Conservation (phyloP, 1,284 basidiomycete species). For the Ganoderma sinense region DNA sequence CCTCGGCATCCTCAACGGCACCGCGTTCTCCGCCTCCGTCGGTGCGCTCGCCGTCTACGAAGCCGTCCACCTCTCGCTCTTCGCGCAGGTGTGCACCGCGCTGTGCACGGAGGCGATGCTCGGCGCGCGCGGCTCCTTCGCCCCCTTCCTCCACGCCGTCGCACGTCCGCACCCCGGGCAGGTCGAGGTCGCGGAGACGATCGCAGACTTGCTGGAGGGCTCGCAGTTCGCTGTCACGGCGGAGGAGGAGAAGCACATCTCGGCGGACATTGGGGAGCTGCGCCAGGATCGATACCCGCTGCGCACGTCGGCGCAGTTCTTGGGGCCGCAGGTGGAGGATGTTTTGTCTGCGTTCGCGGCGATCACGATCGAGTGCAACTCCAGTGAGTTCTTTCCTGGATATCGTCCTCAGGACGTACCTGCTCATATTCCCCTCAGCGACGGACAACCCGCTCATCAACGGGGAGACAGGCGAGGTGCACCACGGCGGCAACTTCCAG, state of each 20-base stretch:
- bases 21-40: conserved; percentile 78
- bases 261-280: conserved; percentile 74
- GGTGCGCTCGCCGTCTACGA: conserved; percentile 75
- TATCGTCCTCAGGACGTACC: too few species aligned
- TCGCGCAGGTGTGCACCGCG: conserved; percentile 83
- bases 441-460: conserved; percentile 83
- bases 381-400: too few species aligned
- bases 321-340: conserved; percentile 89
- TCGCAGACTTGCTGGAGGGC: conserved; percentile 74
- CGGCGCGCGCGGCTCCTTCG: conserved; percentile 77
- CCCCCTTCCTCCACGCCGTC: conserved; percentile 81
- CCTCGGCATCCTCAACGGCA: conserved; percentile 83
- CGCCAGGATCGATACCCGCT: conserved; percentile 86
- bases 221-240: conserved; percentile 72
- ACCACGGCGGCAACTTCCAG: conserved; percentile 90
- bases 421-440: conserved; percentile 47
- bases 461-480: conserved; percentile 68
- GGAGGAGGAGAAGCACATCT: conserved; percentile 68
- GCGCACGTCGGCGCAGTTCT: conserved; percentile 83
- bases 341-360: conserved; percentile 70
- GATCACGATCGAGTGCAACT: conserved; percentile 84
- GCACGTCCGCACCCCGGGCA: conserved; percentile 91
- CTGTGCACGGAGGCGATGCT: conserved; percentile 85
- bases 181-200: conserved; percentile 73
- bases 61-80: conserved; percentile 73